Percentiles rank a stretch among this genome's conserved stretches.
Conservation (phyloP, 805 yeast genomes). For the Saccharomycopsis synnaedendra region DNA sequence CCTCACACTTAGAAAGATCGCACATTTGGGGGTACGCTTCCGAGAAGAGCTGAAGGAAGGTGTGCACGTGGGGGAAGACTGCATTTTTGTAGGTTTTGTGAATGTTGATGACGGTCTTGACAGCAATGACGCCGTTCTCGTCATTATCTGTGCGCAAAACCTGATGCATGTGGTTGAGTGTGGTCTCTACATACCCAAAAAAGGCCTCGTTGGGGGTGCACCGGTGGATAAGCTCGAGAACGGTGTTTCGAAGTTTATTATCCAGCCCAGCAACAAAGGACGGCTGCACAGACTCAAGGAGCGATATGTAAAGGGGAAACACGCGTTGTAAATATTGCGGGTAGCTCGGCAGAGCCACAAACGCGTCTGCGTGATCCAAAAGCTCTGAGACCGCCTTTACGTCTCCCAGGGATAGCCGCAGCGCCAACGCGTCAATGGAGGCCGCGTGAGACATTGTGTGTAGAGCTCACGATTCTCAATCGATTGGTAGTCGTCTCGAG, state of each 20-base stretch:
- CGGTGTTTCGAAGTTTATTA: constrained; percentile 64
- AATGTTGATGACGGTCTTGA: constrained; percentile 75
- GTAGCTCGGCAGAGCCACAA: too few relatives aligned
- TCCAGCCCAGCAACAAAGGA: constrained; percentile 29
- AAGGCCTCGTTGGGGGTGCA: constrained; percentile 73
- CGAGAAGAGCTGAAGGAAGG: constrained; percentile 66
- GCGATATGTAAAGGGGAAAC: too few relatives aligned
- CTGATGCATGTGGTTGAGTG: constrained; percentile 48
- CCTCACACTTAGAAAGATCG: constrained; percentile 34
- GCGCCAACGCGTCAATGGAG: too few relatives aligned
- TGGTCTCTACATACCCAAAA: constrained; percentile 51
- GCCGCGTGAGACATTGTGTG: too few relatives aligned
- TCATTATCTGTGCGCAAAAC: constrained; percentile 79
- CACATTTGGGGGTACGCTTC: constrained; percentile 74
- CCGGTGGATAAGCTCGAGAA: constrained; percentile 72
- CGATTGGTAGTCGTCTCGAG: too few relatives aligned
- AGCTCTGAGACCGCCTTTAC: too few relatives aligned
- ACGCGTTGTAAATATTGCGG: too few relatives aligned
- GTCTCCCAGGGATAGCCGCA: too few relatives aligned
- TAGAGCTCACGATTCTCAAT: too few relatives aligned
- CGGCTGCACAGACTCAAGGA: too few relatives aligned
- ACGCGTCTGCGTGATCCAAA: too few relatives aligned
- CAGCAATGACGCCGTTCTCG: constrained; percentile 84
- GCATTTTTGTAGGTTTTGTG: constrained; percentile 73
- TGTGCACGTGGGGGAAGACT: constrained; percentile 62